Evolutionary conservation across 2,329 filamentous ascomycete genomes (phyloP).

Genomic region (Sordariomycetes sp.): DNA sequence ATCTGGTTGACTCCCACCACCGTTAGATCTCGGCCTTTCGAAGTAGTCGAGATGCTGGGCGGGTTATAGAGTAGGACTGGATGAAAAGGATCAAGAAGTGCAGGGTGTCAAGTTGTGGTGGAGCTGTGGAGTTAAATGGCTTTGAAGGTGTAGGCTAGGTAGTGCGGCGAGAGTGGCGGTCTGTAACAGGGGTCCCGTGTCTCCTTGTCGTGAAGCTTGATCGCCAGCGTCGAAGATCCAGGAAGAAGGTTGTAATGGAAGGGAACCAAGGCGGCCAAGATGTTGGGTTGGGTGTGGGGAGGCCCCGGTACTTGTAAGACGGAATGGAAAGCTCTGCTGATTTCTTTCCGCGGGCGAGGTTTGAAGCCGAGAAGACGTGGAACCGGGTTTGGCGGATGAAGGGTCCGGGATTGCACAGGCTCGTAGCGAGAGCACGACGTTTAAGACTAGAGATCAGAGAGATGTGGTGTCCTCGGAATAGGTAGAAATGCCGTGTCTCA

Average conservation of each 20-base stretch:
- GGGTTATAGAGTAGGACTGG: neutral
- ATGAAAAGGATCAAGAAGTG: neutral
- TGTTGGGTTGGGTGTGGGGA: conserved; percentile 5
- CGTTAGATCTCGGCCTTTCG: neutral
- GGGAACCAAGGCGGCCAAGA: neutral
- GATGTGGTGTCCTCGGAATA: neutral
- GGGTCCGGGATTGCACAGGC: neutral
- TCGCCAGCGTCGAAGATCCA: conserved; percentile 2
- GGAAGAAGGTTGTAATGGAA: conserved; percentile 1
- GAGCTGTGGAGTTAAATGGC: neutral
- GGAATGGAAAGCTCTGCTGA: neutral
- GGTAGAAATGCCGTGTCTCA: conserved; percentile 2
- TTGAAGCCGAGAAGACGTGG: neutral
- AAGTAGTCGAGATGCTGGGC: neutral
- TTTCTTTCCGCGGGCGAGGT: neutral
- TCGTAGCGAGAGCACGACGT: neutral
- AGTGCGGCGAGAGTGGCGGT: neutral
- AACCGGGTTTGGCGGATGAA: conserved; percentile 1
- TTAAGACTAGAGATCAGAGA: neutral
- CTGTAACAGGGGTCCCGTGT: neutral
- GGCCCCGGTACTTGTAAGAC: conserved; percentile 4
- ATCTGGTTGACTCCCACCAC: neutral
- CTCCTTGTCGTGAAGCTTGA: neutral
- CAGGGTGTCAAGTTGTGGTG: neutral
- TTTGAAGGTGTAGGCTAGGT: neutral